phyloP scores from a whole-genome alignment of 2,329 filamentous ascomycete genomes.

The Colletotrichum abscissum region DNA sequence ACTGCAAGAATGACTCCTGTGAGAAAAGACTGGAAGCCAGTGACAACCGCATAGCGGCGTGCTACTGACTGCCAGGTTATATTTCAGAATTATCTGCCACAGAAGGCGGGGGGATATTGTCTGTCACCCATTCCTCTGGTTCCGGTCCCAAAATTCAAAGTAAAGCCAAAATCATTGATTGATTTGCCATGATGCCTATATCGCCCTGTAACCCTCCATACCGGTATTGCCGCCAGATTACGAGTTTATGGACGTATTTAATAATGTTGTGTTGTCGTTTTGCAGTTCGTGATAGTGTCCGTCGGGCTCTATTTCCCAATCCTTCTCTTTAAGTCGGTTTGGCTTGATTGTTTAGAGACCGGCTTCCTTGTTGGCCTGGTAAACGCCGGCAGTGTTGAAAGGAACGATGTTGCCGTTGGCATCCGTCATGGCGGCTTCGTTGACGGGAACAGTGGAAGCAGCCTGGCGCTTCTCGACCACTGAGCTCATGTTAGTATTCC shows the following conservation, averaged over 20 bases:
- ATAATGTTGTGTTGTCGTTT: conserved; percentile 15
- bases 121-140: conserved; percentile 18
- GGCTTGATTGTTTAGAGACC: conserved; percentile 46
- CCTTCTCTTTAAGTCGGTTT: background rate
- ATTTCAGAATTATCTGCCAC: conserved; percentile 34
- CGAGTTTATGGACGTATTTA: conserved; percentile 9
- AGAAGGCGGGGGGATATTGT: conserved; percentile 8
- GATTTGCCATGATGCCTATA: conserved; percentile 24
- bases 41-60: background rate
- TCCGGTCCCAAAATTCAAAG: conserved; percentile 14
- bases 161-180: conserved; percentile 23
- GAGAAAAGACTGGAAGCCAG: background rate
- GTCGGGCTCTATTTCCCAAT: background rate
- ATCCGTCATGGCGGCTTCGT: conserved; percentile 59
- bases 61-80: conserved; percentile 18
- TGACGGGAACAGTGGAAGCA: conserved; percentile 45
- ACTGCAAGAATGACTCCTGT: background rate
- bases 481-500: conserved; percentile 36
- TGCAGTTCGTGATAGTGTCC: conserved; percentile 11
- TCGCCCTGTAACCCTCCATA: conserved; percentile 21
- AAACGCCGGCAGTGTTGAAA: conserved; percentile 56
- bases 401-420: conserved; percentile 55
- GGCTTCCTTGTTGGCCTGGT: conserved; percentile 50
- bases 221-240: conserved; percentile 24
- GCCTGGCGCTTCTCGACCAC: conserved; percentile 48